Percentiles rank a stretch among this genome's conserved stretches.
Conservation (phyloP, 371 early-diverging fungal species). For the Phascolomyces articulosus region DNA sequence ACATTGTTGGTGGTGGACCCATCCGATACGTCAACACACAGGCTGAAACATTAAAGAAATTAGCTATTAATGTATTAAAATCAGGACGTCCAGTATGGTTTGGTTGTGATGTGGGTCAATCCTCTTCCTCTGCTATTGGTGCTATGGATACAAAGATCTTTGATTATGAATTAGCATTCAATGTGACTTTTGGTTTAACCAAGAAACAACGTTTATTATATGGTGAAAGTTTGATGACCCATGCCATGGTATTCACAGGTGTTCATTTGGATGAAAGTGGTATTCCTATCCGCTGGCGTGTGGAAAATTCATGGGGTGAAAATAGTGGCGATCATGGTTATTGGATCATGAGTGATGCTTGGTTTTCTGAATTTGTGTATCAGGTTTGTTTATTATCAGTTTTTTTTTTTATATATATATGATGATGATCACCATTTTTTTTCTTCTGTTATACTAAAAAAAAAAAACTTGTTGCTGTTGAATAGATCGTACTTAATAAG, state of each 20-base stretch:
- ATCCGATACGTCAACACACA: slow-evolving; percentile 75
- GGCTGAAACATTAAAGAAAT: slow-evolving; percentile 59
- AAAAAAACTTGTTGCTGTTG: not conserved
- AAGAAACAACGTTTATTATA: slow-evolving; percentile 78
- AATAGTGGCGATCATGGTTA: slow-evolving; percentile 76
- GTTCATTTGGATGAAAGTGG: slow-evolving; percentile 71
- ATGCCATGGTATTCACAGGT: slow-evolving; percentile 85
- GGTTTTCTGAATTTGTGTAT: slow-evolving; percentile 84
- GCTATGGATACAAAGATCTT: slow-evolving; percentile 69
- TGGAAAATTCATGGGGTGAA: slow-evolving; percentile 83
- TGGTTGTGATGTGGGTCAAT: slow-evolving; percentile 78
- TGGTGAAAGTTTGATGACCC: slow-evolving; percentile 80
- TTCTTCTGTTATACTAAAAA: not conserved
- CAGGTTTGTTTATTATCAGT: slow-evolving; percentile 39
- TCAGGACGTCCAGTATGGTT: slow-evolving; percentile 81
- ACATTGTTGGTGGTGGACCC: slow-evolving; percentile 68
- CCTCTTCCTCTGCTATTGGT: slow-evolving; percentile 47
- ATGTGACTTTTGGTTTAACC: slow-evolving; percentile 60
- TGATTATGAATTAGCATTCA: slow-evolving; percentile 75
- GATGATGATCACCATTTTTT: not conserved
- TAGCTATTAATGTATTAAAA: slow-evolving; percentile 63
- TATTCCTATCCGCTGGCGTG: slow-evolving; percentile 75
- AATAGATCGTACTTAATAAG: slow-evolving; percentile 71
- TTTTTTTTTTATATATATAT: not conserved
- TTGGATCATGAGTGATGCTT: slow-evolving; percentile 78